Base-by-base conservation (phyloP, 2,329 filamentous ascomycete species). In the Hymenotorrendiella dingleyae region DNA sequence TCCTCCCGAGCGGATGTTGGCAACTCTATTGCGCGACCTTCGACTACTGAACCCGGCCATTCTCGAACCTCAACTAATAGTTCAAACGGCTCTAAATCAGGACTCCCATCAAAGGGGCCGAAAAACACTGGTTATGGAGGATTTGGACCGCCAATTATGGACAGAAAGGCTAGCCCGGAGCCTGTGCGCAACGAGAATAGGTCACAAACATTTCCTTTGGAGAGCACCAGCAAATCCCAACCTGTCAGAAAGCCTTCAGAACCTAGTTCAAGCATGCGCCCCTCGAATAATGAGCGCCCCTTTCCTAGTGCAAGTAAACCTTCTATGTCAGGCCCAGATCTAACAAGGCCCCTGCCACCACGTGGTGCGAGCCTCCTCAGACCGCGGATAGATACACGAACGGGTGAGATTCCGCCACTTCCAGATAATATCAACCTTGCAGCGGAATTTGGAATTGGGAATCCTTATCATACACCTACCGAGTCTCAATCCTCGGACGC, bases 401-500 rank as follows among this genome's bases (percentile, higher is more conserved):
- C 46, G 28, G 53, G 53, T 8, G 52, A 57, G 28, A 44, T 48
- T 32, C 57, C 54, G 24, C 49, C 50, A 29, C 33, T 59, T 8
- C 55, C 58, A 17, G 33, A 39, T n/a, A n/a, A n/a, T n/a, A 39
- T 81, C 30, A 76, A 82, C 53, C 65, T 81, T 6, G 74, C 72
- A 2, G 71, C 68, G 23, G 78, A 81, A 45, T 82, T 82, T 50
- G 78, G 78, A 9, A 61, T 69, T 19, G 71, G 74, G 24, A 83
- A 83, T 53, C 75, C 78, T 0, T 82, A 84, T 53, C 80, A 86
- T 54, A 72, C 74, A 4, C 67, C 77, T 0, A 78, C 79, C 1
- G 73, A 76, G 46, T 87, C 82, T 2, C 72, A 74, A 20, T 81
- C 80, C 0, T 86, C 83, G 0, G 78, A 74, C 14, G 72, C 73